Percentiles rank a stretch among this genome's conserved stretches.
Evolutionary conservation across 805 yeast genomes (phyloP).

Genomic region (Candida schatavii): DNA sequence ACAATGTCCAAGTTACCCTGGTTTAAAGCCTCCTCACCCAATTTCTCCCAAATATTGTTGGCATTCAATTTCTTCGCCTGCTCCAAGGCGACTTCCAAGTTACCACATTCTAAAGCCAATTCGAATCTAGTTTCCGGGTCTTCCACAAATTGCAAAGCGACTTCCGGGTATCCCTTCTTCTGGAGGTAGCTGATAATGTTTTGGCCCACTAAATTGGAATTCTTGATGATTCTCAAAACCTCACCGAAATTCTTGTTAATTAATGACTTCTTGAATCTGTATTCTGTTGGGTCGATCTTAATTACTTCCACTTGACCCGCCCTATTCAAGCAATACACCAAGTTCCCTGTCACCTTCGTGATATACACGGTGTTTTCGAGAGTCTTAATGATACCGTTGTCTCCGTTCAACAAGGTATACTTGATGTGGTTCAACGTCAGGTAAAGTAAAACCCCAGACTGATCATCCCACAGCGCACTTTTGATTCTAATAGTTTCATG

Average conservation of each 20-base stretch:
- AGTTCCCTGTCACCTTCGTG: constrained; percentile 63
- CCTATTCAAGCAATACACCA: constrained; percentile 80
- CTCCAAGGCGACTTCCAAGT: constrained; percentile 77
- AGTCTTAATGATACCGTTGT: constrained; percentile 90
- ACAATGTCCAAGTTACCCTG: constrained; percentile 88
- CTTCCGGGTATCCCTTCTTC: constrained; percentile 94
- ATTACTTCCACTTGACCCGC: constrained; percentile 78
- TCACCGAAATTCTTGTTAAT: constrained; percentile 88
- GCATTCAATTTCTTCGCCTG: constrained; percentile 81
- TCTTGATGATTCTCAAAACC: constrained; percentile 83
- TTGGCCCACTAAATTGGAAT: constrained; percentile 93
- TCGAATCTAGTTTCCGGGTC: constrained; percentile 96
- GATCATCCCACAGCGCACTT: constrained; percentile 96
- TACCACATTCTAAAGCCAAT: constrained; percentile 90
- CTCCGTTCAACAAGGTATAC: constrained; percentile 91
- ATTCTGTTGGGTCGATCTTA: constrained; percentile 92
- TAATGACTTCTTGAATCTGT: constrained; percentile 90
- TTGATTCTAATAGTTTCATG: constrained; percentile 97
- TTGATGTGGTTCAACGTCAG: constrained; percentile 95
- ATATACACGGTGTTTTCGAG: constrained; percentile 85
- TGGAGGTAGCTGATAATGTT: constrained; percentile 93
- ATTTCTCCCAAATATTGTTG: constrained; percentile 69
- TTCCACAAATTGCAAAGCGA: constrained; percentile 94
- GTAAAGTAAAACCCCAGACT: constrained; percentile 79
- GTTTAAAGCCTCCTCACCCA: constrained; percentile 79